Base-by-base conservation (phyloP, 495 filamentous ascomycete genomes). In the Extremus antarcticus region DNA sequence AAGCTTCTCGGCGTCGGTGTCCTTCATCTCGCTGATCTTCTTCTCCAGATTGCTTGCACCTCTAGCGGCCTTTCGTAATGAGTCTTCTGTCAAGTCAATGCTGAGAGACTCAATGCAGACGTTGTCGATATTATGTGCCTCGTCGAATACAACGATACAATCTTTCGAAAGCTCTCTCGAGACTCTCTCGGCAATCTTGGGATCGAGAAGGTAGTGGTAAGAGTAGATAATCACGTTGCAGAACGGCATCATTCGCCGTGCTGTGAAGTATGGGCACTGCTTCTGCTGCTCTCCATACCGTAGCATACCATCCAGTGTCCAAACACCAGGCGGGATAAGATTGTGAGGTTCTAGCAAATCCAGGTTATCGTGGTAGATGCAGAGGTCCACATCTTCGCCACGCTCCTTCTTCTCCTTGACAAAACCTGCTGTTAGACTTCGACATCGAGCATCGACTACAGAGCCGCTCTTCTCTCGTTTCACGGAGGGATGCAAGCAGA, bases 171-270 rank as follows among this genome's bases (percentile, higher is more conserved):
- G 77, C 63, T 99, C 91, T 67, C 86, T 88, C 0, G 94, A 97
- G 2, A 99, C 92, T 49, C 92, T 77, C 66, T 99, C 92, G 21
- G 92, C 90, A 62, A 99, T 99, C 71, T 99, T 97, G 9, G 92
- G 92, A 65, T 99, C 92, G 1, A 99, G 77, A 3, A 99, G 81
- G 64, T 98, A 99, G 70, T 99, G 92, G 65, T 97, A 99, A 9
- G 92, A 97, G 68, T 97, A 99, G 53, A 99, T 97, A 63, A 99
- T 95, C 64, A 99, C 88, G 70, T 99, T 95, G 76, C 91, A 97
- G 66, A 86, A 95, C 50, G 89, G 82, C 91, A 99, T 97, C 92
- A 99, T 99, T 57, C 92, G 81, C 51, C 92, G 77, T 32, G 87
- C 86, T 21, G 89, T 95, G 61, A 99, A 99, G 65, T 99, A 99